phyloP scores from a whole-genome alignment of 148 eudicot genomes.

The Oxyria digyna region DNA sequence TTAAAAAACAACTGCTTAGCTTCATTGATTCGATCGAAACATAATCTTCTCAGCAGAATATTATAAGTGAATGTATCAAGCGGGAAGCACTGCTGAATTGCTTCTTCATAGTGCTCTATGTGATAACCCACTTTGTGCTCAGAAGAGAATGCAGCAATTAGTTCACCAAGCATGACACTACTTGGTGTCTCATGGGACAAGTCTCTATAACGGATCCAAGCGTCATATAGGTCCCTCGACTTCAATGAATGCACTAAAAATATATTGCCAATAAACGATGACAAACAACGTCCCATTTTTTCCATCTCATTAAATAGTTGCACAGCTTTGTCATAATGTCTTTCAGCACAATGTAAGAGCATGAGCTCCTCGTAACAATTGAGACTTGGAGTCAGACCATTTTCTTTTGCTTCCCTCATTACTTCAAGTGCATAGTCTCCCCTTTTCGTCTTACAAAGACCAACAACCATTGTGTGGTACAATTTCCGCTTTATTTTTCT shows the following conservation, averaged over 20 bases:
- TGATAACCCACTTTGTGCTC: conserved; percentile 11
- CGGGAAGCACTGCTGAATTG: conserved; percentile 40
- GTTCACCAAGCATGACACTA: conserved; percentile 30
- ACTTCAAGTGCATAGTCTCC: conserved; percentile 31
- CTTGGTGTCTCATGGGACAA: conserved; percentile 21
- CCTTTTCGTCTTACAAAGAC: conserved; percentile 54
- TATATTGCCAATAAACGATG: conserved; percentile 61
- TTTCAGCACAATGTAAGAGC: conserved; percentile 20
- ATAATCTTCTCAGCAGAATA: conserved; percentile 49
- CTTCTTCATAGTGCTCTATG: conserved; percentile 38
- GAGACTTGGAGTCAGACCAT: conserved; percentile 25
- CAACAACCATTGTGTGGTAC: conserved; percentile 39
- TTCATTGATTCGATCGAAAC: conserved; percentile 28
- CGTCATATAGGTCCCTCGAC: conserved; percentile 27
- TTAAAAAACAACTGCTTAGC: conserved; percentile 23
- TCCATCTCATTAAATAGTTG: conserved; percentile 39
- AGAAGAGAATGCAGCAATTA: conserved; percentile 45
- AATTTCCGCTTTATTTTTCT: conserved; percentile 29
- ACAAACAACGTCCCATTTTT: conserved; percentile 34
- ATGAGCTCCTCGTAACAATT: conserved; percentile 69
- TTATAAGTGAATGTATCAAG: conserved; percentile 50
- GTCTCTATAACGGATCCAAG: conserved; percentile 43
- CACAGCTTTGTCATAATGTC: conserved; percentile 25
- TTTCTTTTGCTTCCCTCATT: conserved; percentile 22
- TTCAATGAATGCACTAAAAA: conserved; percentile 40